Base-by-base conservation (phyloP, 139 green algal genomes). In the Mesotaenium endlicherianum region DNA sequence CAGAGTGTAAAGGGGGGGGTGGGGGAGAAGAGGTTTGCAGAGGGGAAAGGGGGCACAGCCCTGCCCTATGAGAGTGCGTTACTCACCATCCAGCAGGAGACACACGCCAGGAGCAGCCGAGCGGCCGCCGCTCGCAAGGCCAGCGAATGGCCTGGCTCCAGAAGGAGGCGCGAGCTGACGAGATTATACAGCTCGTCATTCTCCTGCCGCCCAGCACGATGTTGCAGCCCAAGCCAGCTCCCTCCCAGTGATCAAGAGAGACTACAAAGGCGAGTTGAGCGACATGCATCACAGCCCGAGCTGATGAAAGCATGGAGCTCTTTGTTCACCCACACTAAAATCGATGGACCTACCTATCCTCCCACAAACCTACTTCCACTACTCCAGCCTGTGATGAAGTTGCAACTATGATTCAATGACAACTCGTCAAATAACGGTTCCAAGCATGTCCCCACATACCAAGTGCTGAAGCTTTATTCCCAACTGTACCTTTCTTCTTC, bases 141-240 rank as follows among this genome's bases (percentile, higher is more conserved):
- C 50, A 85, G 26, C 69, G 79, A 69, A 50, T 85, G 79, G 38
- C 70, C 75, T 5, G 70, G 34, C 34, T 85, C 70, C 1, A 84
- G 36, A 0, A 85, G 71, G 38, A 85, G 69, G 26, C 42, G 26
- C 55, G 70, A 84, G 20, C 31, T 85, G 20, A 85, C 30, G 2
- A 85, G 79, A 38, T 85, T 68, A 30, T 85, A 85, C 3, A 85
- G 34, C 0, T 85, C 79, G 53, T 85, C 79, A 50, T 85, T 55
- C 26, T 85, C 79, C 79, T 85, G 79, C 26, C 40, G 41, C 17
- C 53, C 53, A 64, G 53, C 53, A 34, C 26, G 26, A 64, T 26
- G 53, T 64, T 34, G 20, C 26, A 64, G 53, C 53, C 53, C 20
- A 64, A 64, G 26, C 20, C 20, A 64, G 26, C 20, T 34, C 20